Percentiles rank a stretch among this genome's conserved stretches.
phyloP scores from a whole-genome alignment of 2,329 filamentous ascomycete genomes.

The Pseudogymnoascus sp. region DNA sequence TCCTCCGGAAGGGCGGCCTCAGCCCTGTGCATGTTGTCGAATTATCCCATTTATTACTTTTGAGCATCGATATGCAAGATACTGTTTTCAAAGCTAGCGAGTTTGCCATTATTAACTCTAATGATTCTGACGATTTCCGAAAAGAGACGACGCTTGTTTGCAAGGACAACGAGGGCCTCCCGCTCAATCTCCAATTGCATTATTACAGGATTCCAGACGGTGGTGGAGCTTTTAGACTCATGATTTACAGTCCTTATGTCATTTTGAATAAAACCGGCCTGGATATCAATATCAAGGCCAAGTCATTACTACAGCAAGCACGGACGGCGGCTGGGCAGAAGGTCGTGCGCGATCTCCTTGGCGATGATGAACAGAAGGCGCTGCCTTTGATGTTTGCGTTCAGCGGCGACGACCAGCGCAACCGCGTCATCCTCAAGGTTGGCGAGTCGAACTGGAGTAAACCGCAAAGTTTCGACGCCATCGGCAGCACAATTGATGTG shows the following conservation, averaged over 20 bases:
- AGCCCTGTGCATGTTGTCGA: constrained; percentile 97
- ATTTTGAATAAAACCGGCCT: constrained; percentile 92
- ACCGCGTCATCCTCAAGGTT: constrained; percentile 79
- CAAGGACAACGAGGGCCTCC: constrained; percentile 74
- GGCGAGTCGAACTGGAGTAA: constrained; percentile 94
- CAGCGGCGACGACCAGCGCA: constrained; percentile 78
- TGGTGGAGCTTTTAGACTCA: constrained; percentile 92
- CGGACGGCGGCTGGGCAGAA: constrained; percentile 77
- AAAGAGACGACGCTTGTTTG: constrained; percentile 71
- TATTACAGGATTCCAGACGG: constrained; percentile 87
- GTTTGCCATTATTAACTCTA: constrained; percentile 93
- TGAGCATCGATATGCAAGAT: constrained; percentile 95
- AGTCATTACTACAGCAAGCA: constrained; percentile 77
- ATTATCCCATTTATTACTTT: constrained; percentile 80
- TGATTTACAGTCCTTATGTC: constrained; percentile 89
- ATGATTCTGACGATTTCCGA: constrained; percentile 76
- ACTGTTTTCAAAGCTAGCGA: constrained; percentile 91
- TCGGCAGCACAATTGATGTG: constrained; percentile 86
- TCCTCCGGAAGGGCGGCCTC: constrained; percentile 88
- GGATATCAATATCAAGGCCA: constrained; percentile 77
- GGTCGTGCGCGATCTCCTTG: constrained; percentile 36
- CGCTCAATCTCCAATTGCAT: constrained; percentile 75
- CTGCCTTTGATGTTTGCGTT: constrained; percentile 96
- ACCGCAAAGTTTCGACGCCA: constrained; percentile 94
- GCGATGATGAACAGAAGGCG: constrained; percentile 54